phyloP scores from a whole-genome alignment of 108 stramenopile genomes.

The Skeletonema tropicum region DNA sequence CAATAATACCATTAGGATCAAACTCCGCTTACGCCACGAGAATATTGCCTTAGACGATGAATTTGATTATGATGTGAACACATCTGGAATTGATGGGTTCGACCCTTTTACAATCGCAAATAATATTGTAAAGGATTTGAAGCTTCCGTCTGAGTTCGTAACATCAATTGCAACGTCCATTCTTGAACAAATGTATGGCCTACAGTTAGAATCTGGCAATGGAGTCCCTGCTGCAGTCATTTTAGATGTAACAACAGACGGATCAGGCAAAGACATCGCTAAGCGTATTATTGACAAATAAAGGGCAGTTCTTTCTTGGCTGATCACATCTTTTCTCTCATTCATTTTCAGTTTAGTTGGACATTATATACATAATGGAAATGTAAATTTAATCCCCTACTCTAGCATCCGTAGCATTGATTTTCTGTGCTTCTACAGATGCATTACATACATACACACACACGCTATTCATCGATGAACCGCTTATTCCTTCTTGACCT shows the following conservation, averaged over 20 bases:
- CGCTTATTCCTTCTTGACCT: conserved; percentile 40
- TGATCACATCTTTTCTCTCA: background rate
- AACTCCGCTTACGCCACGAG: conserved; percentile 47
- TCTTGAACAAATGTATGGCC: conserved; percentile 66
- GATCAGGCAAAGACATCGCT: conserved; percentile 30
- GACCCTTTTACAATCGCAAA: conserved; percentile 59
- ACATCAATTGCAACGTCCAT: conserved; percentile 60
- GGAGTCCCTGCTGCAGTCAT: conserved; percentile 37
- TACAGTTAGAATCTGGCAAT: conserved; percentile 27
- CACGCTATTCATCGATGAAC: background rate
- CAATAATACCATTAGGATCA: conserved; percentile 20
- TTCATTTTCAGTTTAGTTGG: background rate
- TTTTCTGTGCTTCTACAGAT: background rate
- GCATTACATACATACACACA: background rate
- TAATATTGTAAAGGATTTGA: conserved; percentile 65
- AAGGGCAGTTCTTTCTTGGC: background rate
- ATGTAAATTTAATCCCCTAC: background rate
- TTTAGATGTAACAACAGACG: conserved; percentile 29
- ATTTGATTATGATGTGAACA: conserved; percentile 72
- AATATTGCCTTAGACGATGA: conserved; percentile 39
- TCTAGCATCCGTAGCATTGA: background rate
- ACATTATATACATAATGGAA: background rate
- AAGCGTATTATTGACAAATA: conserved; percentile 12
- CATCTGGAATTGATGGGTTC: conserved; percentile 38
- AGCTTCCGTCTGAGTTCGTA: conserved; percentile 68